These are phyloP conservation scores for Paxillus rubicundulus DNA, from an alignment of 768 basidiomycete species.

Conservation along the genomic window DNA sequence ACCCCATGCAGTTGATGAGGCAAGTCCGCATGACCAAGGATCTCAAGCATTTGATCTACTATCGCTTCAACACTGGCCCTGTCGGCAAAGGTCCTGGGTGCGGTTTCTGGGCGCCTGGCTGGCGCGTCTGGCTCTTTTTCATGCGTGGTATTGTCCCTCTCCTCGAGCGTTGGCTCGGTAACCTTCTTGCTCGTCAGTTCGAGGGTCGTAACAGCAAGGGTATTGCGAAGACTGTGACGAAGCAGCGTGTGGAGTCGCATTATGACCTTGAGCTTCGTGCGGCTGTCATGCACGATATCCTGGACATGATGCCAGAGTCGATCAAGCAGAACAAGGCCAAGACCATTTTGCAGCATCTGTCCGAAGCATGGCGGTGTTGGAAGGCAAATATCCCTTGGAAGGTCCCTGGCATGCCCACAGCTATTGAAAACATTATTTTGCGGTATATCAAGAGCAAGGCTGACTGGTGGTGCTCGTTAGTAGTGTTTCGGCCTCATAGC, in stretches of 20 bases:
- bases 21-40: conserved; percentile 99
- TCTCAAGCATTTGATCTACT: conserved; percentile 96
- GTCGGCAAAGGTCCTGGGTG: conserved; percentile 99
- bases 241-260: conserved; percentile 98
- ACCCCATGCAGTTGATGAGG: conserved; percentile 74
- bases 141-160: conserved; percentile 98
- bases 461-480: conserved; percentile 96
- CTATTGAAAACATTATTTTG: conserved; percentile 98
- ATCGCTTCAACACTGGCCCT: conserved; percentile 99
- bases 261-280: conserved; percentile 97
- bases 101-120: conserved; percentile 99
- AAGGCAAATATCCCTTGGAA: conserved; percentile 99
- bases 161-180: conserved; percentile 96
- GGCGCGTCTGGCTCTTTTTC: conserved; percentile 99
- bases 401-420: conserved; percentile 98
- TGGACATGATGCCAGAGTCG: conserved; percentile 99
- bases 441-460: conserved; percentile 99
- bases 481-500: conserved; percentile 7
- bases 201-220: conserved; percentile 97
- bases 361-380: conserved; percentile 99
- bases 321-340: conserved; percentile 99
- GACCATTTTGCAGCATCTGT: conserved; percentile 96
- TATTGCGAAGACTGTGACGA: conserved; percentile 96
- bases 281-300: conserved; percentile 99
- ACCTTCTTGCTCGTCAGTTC: conserved; percentile 96